Base-by-base conservation (phyloP, 225 moss, liverwort and hornwort genomes). In the Bryoerythrophyllum caledonicum region DNA sequence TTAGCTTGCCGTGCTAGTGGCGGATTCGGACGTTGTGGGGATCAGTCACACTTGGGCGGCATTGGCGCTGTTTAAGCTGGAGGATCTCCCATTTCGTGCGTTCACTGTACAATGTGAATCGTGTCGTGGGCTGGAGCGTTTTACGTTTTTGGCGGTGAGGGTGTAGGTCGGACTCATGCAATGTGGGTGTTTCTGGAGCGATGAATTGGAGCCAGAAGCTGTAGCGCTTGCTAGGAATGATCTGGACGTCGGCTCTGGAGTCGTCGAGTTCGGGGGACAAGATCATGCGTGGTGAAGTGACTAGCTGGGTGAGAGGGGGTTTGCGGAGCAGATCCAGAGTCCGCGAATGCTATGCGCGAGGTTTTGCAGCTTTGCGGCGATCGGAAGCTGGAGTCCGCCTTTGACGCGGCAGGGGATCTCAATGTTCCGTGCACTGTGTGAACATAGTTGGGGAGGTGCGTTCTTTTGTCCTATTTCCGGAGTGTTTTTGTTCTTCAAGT, bases 381-480 rank as follows among this genome's bases (percentile, higher is more conserved):
- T 49, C 62, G 21, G 56, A 17, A 59, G 52, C 16, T 61, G 48
- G 67, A 34, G 43, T 48, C 74, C 58, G 69, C 58, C 10, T 69
- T 69, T 51, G 60, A 64, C 59, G 78, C 40, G 38, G 26, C 26
- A 2, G 25, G 24, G 38, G 8, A 6, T 41, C 51, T 20, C 23
- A 37, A 14, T 56, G 54, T 60, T 55, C 37, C 66, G 66, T 24
- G 40, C 67, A 62, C 71, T 72, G 48, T 62, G 67, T 49, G 70
- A 44, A 62, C 71, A 43, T 56, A 19, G 67, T 46, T 74, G 58
- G 60, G 43, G 16, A 78, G 82, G 74, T 78, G 35, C 41, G 65
- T 1, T 34, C 34, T 4, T 34, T 34, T 5, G 5, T 34, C 34
- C 34, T 30, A 37, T 37, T 7, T 24, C 20, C 20, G 35, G 46